phyloP scores from a whole-genome alignment of 352 stramenopile species.

The Nothophytophthora sp. region DNA sequence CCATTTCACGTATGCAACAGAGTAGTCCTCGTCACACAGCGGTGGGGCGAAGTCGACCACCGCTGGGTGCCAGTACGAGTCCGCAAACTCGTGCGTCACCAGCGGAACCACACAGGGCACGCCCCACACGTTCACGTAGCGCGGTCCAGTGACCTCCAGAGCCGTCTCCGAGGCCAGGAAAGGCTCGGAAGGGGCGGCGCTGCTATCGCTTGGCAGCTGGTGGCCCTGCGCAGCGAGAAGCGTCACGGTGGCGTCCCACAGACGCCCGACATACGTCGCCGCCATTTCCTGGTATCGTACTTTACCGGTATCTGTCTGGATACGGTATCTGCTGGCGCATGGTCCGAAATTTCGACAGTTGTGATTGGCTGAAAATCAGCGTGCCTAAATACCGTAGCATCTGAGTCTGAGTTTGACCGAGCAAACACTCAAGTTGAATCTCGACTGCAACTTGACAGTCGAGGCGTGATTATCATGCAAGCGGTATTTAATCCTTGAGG shows the following conservation, averaged over 20 bases:
- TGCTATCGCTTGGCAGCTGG: conserved; percentile 9
- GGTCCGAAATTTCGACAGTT: too few species aligned
- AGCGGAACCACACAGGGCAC: conserved; percentile 49
- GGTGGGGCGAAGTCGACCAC: conserved; percentile 38
- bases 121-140: conserved; percentile 43
- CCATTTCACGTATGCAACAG: conserved; percentile 63
- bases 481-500: too few species aligned
- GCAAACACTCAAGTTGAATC: too few species aligned
- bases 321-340: neutral
- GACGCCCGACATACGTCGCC: conserved; percentile 5
- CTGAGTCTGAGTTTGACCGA: too few species aligned
- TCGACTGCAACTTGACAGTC: too few species aligned
- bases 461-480: too few species aligned
- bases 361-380: too few species aligned
- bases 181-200: too few species aligned
- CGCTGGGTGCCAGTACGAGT: conserved; percentile 61
- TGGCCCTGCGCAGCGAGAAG: conserved; percentile 35
- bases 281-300: conserved; percentile 15
- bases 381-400: too few species aligned
- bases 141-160: conserved; percentile 41
- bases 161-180: conserved; percentile 19
- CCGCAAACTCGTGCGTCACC: conserved; percentile 48
- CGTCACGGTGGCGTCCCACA: conserved; percentile 31
- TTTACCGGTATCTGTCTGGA: conserved; percentile 6
- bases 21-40: conserved; percentile 46